These are phyloP conservation scores for Sisymbrium irio DNA, from an alignment of 345 rosid species.

Conservation along the genomic window DNA sequence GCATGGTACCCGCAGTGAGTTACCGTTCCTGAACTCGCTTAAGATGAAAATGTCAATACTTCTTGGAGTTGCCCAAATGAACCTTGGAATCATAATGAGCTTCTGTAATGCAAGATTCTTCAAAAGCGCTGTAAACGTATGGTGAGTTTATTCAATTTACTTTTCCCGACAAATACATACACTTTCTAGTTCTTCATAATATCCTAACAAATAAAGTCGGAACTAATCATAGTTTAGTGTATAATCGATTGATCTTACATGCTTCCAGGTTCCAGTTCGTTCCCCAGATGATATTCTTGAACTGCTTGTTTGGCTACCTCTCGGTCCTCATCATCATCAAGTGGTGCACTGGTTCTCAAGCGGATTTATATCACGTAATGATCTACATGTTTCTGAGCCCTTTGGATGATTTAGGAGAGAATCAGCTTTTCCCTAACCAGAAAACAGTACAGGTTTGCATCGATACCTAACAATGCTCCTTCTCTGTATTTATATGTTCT, in stretches of 20 bases:
- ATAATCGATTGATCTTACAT: not conserved
- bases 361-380: conserved; percentile 87
- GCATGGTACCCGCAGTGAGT: conserved; percentile 90
- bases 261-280: conserved; percentile 86
- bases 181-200: not conserved
- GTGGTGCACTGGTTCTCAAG: conserved; percentile 93
- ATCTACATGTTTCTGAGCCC: conserved; percentile 99
- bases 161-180: not conserved
- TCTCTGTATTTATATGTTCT: not conserved
- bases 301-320: conserved; percentile 89
- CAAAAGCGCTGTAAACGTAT: conserved; percentile 53
- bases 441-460: conserved; percentile 64
- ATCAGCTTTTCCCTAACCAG: conserved; percentile 80
- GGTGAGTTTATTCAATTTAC: conserved; percentile 42
- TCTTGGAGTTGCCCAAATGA: conserved; percentile 95
- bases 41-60: conserved; percentile 99
- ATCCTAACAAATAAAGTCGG: conserved; percentile 9
- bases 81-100: conserved; percentile 93
- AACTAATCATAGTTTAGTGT: not conserved
- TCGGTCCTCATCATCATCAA: conserved; percentile 78
- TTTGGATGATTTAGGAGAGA: conserved; percentile 85
- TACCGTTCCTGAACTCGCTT: conserved; percentile 89
- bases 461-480: not conserved
- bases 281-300: conserved; percentile 91
- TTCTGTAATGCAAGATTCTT: conserved; percentile 85